Conservation (phyloP, 1,284 basidiomycete species). For the Cryptococcus sp. region DNA sequence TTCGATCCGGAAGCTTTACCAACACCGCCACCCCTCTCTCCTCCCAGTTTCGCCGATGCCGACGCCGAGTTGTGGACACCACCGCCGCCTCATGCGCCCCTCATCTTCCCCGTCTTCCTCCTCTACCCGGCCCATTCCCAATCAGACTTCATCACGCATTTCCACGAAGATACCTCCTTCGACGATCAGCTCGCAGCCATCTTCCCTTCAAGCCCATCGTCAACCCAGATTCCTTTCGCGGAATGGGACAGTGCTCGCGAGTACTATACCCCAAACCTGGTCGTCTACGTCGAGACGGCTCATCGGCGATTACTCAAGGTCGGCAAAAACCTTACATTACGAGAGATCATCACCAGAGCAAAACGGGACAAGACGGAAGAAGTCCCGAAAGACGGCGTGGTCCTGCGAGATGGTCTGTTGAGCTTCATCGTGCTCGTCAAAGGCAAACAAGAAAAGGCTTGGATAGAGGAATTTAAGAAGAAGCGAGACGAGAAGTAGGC, state of each 20-base stretch:
- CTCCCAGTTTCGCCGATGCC: conserved; percentile 45
- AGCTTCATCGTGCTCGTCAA: conserved; percentile 83
- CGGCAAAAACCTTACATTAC: conserved; percentile 81
- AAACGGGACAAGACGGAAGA: conserved; percentile 60
- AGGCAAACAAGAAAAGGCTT: conserved; percentile 76
- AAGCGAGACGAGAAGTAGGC: conserved; percentile 46
- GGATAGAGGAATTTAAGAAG: conserved; percentile 88
- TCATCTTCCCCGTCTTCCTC: conserved; percentile 86
- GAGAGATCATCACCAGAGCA: conserved; percentile 68
- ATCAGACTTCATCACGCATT: conserved; percentile 83
- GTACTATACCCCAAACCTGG: conserved; percentile 68
- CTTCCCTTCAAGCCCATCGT: conserved; percentile 62
- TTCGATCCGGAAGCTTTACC: conserved; percentile 55
- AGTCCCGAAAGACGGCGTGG: conserved; percentile 70
- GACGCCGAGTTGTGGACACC: conserved; percentile 61
- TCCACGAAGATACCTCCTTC: conserved; percentile 83
- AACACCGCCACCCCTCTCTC: conserved; percentile 22
- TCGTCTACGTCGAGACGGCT: conserved; percentile 80
- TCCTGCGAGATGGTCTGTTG: conserved; percentile 81
- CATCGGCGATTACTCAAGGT: conserved; percentile 79
- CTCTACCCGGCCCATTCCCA: conserved; percentile 87
- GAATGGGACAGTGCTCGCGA: conserved; percentile 77
- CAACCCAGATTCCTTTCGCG: conserved; percentile 56
- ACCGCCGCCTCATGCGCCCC: conserved; percentile 60
- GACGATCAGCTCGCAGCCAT: conserved; percentile 74